Conservation (phyloP, 768 basidiomycete species). For the Phlegmacium glaucopus region DNA sequence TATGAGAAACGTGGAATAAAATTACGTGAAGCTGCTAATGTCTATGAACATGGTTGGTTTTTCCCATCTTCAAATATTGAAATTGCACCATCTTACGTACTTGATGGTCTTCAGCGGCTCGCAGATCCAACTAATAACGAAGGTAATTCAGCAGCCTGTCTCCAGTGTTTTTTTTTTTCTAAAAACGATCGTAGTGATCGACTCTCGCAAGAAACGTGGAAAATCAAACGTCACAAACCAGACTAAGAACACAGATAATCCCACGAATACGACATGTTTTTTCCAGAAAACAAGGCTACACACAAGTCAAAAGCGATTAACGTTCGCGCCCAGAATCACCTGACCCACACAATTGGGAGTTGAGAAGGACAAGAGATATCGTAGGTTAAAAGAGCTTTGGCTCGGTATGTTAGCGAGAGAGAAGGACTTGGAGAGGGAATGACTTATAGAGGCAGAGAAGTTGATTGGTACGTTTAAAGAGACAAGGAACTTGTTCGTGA, state of each 20-base stretch:
- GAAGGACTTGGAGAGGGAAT: slow-evolving; percentile 58
- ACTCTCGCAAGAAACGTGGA: slow-evolving; percentile 53
- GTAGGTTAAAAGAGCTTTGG: slow-evolving; percentile 62
- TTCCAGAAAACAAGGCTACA: slow-evolving; percentile 52
- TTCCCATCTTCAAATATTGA: background rate
- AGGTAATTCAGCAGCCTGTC: slow-evolving; percentile 43
- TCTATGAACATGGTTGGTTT: slow-evolving; percentile 76
- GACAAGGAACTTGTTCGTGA: slow-evolving; percentile 79
- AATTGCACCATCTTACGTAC: background rate
- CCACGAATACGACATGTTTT: slow-evolving; percentile 49
- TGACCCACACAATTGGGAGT: slow-evolving; percentile 57
- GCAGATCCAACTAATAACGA: slow-evolving; percentile 74
- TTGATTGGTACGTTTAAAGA: slow-evolving; percentile 88
- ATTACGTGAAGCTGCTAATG: slow-evolving; percentile 71
- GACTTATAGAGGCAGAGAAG: slow-evolving; percentile 82
- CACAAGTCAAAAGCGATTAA: slow-evolving; percentile 30
- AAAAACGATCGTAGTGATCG: slow-evolving; percentile 42
- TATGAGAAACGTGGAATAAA: slow-evolving; percentile 73
- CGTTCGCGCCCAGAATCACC: slow-evolving; percentile 37
- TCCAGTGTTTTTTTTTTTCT: background rate
- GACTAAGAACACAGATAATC: slow-evolving; percentile 12
- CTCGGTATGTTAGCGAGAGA: slow-evolving; percentile 41
- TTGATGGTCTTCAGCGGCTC: slow-evolving; percentile 44
- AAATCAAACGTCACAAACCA: slow-evolving; percentile 10
- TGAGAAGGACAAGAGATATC: slow-evolving; percentile 62